These are phyloP conservation scores for Termitomyces heimii DNA, from an alignment of 768 basidiomycete genomes.

Conservation along the genomic window DNA sequence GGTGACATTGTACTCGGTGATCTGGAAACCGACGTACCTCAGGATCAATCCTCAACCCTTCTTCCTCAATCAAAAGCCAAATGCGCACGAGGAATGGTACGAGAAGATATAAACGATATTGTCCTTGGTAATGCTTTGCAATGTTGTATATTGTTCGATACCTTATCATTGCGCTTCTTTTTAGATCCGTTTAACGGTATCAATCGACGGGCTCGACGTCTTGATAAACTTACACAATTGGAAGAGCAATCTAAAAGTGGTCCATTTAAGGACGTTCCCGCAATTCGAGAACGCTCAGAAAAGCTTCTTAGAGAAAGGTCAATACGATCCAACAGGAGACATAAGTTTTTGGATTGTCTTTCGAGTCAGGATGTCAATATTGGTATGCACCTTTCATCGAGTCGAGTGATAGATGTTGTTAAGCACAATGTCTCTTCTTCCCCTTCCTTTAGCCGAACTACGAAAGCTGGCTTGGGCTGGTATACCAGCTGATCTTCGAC, in stretches of 20 bases:
- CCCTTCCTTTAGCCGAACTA: constrained; percentile 55
- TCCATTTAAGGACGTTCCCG: constrained; percentile 16
- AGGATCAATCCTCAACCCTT: constrained; percentile 21
- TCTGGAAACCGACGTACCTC: constrained; percentile 51
- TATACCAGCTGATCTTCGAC: constrained; percentile 80
- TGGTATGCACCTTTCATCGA: constrained; percentile 36
- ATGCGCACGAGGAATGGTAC: constrained; percentile 43
- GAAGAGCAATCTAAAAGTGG: constrained; percentile 17
- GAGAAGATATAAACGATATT: constrained; percentile 67
- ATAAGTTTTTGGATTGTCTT: constrained; percentile 81
- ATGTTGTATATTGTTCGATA: constrained; percentile 4
- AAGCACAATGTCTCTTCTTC: neutral
- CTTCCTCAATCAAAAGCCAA: constrained; percentile 32
- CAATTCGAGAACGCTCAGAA: constrained; percentile 41
- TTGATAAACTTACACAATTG: constrained; percentile 26
- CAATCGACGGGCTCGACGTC: constrained; percentile 34
- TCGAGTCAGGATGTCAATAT: constrained; percentile 77
- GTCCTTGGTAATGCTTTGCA: constrained; percentile 54
- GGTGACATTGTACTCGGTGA: constrained; percentile 75
- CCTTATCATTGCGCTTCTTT: constrained; percentile 21
- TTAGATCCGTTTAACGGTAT: constrained; percentile 59
- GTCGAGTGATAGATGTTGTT: neutral
- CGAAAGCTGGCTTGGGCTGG: constrained; percentile 94
- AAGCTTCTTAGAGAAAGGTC: constrained; percentile 70
- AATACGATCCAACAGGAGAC: constrained; percentile 69